These are phyloP conservation scores for Gaeumannomyces tritici DNA, from an alignment of 2,329 filamentous ascomycete genomes.

Conservation along the genomic window DNA sequence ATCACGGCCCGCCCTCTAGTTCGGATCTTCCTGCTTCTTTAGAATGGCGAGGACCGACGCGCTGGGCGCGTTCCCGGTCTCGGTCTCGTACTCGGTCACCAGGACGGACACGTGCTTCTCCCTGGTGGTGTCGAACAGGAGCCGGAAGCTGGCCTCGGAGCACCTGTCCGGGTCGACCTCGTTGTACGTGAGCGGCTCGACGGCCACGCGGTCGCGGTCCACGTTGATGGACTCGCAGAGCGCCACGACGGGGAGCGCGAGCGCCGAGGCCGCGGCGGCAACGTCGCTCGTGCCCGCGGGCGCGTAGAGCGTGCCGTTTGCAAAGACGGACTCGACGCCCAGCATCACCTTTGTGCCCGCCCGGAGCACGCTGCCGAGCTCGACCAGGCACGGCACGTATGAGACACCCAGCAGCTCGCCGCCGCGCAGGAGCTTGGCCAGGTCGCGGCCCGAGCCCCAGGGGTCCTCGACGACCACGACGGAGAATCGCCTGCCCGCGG, in stretches of 20 bases:
- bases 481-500: conserved; percentile 63
- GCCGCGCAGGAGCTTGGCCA: conserved; percentile 58
- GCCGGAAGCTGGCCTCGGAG: conserved; percentile 41
- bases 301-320: conserved; percentile 84
- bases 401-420: no score
- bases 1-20: conserved; percentile 19
- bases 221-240: conserved; percentile 96
- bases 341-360: conserved; percentile 62
- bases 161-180: conserved; percentile 74
- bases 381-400: conserved; percentile 67
- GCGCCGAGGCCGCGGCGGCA: conserved; percentile 69
- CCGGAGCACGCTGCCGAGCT: conserved; percentile 60
- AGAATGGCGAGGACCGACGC: conserved; percentile 66
- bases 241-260: conserved; percentile 73
- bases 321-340: conserved; percentile 90
- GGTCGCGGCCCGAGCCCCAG: conserved; percentile 39
- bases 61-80: conserved; percentile 77
- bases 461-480: conserved; percentile 76
- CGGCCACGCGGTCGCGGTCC: conserved; percentile 70
- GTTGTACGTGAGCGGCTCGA: conserved; percentile 90
- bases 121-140: conserved; percentile 89
- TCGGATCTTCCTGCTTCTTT: conserved; percentile 46
- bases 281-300: conserved; percentile 80
- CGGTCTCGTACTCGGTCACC: conserved; percentile 87
- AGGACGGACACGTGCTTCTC: conserved; percentile 81